Evolutionary conservation across 495 filamentous ascomycete genomes (phyloP).

Genomic region (Podospora tetraspora): DNA sequence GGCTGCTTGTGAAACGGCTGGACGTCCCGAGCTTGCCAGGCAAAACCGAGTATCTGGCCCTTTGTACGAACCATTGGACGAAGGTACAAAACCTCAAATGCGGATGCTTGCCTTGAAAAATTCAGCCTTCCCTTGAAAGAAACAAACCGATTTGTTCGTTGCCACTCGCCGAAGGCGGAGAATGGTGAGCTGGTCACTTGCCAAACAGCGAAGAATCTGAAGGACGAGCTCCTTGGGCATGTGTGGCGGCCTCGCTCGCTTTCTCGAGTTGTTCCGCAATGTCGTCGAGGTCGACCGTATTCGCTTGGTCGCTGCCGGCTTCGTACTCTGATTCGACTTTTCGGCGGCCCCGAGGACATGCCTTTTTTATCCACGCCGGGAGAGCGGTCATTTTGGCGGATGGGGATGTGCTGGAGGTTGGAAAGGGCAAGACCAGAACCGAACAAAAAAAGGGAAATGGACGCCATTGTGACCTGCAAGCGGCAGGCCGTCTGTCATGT

Average conservation of each 20-base stretch:
- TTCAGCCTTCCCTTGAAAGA: too few relatives aligned
- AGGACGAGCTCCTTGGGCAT: slow-evolving; percentile 13
- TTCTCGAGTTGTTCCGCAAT: slow-evolving; percentile 3
- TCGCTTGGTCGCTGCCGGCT: slow-evolving; percentile 3
- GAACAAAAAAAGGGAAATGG: too few relatives aligned
- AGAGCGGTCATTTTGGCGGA: slow-evolving; percentile 12
- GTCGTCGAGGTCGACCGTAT: slow-evolving; percentile 6
- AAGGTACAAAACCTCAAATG: too few relatives aligned
- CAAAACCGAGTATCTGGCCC: too few relatives aligned
- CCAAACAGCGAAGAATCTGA: slow-evolving; percentile 4
- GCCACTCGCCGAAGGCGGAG: slow-evolving; percentile 12
- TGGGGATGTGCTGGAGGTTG: slow-evolving; percentile 8
- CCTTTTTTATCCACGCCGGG: slow-evolving; percentile 8
- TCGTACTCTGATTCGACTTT: slow-evolving; percentile 7
- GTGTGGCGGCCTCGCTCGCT: slow-evolving; percentile 3
- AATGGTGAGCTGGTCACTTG: slow-evolving; percentile 4
- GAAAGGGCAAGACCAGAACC: too few relatives aligned
- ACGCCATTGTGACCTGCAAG: too few relatives aligned
- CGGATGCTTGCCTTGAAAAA: too few relatives aligned
- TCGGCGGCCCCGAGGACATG: slow-evolving; percentile 8
- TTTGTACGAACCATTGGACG: too few relatives aligned
- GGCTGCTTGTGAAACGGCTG: neutral
- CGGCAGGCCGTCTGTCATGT: too few relatives aligned
- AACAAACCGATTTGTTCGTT: too few relatives aligned
- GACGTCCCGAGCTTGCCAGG: too few relatives aligned